phyloP scores from a whole-genome alignment of 768 basidiomycete genomes.

The Rhizopogon salebrosus region DNA sequence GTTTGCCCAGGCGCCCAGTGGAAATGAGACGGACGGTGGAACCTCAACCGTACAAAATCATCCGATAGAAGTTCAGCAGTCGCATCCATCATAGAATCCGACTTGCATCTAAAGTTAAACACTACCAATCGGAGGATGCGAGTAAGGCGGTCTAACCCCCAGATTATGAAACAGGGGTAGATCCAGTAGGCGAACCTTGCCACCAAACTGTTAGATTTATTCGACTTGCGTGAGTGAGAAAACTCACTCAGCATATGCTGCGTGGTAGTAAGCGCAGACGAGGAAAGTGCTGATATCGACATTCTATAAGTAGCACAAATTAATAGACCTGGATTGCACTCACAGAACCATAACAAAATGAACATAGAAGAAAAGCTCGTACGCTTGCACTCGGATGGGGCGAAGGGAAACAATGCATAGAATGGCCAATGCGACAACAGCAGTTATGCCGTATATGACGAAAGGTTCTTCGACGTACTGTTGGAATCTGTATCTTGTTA shows the following conservation, averaged over 20 bases:
- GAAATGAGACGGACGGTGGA: conserved; percentile 40
- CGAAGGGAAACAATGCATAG: conserved; percentile 40
- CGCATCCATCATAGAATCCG: conserved; percentile 25
- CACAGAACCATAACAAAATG: conserved; percentile 39
- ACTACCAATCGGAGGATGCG: conserved; percentile 37
- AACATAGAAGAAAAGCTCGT: conserved; percentile 44
- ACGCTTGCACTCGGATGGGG: conserved; percentile 38
- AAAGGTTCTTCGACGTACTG: conserved; percentile 8
- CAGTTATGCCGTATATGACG: conserved; percentile 25
- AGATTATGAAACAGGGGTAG: conserved; percentile 46
- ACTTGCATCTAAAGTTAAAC: conserved; percentile 32
- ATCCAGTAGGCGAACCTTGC: conserved; percentile 26
- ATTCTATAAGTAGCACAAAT: neutral
- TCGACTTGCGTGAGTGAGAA: neutral
- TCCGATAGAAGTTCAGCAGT: conserved; percentile 37
- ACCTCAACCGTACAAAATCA: conserved; percentile 37
- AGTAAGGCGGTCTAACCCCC: conserved; percentile 46
- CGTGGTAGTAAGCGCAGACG: conserved; percentile 27
- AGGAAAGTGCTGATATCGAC: conserved; percentile 23
- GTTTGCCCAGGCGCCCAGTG: conserved; percentile 46
- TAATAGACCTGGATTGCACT: conserved; percentile 7
- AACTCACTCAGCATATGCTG: conserved; percentile 8
- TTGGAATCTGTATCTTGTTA: conserved; percentile 1
- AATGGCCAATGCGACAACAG: conserved; percentile 33
- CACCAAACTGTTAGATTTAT: neutral